Conservation (phyloP, 2,329 filamentous ascomycete genomes). For the Ambrosiella cleistominuta region DNA sequence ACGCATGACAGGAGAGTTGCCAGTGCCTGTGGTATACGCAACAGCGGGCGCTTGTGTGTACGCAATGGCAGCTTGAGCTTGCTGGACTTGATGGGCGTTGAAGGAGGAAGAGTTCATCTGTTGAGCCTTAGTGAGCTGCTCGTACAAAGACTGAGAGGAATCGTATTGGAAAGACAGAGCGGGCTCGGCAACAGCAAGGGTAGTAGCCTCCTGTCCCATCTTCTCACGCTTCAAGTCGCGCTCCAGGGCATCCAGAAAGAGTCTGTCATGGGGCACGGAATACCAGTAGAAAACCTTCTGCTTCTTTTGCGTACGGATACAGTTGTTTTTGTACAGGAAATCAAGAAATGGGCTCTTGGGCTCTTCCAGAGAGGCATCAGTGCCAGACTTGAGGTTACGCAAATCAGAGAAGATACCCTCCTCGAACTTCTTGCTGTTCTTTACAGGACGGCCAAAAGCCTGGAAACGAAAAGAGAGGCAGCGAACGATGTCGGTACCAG, state of each 20-base stretch:
- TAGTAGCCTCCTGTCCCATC: constrained; percentile 97
- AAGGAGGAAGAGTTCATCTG: constrained; percentile 97
- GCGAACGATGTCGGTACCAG: constrained; percentile 94
- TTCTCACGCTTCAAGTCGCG: constrained; percentile 97
- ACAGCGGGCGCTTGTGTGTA: constrained; percentile 1
- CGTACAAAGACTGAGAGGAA: constrained; percentile 95
- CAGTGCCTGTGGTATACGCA: constrained; percentile 50
- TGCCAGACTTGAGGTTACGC: constrained; percentile 94
- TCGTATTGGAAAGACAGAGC: constrained; percentile 98
- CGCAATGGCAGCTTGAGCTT: constrained; percentile 22
- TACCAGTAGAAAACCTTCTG: constrained; percentile 99
- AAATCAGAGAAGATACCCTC: constrained; percentile 98
- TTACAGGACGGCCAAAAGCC: constrained; percentile 92
- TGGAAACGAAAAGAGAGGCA: constrained; percentile 97
- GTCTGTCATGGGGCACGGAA: constrained; percentile 89
- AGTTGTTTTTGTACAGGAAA: constrained; percentile 99
- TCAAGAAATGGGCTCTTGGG: constrained; percentile 97
- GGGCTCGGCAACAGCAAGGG: constrained; percentile 88
- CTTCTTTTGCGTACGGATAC: constrained; percentile 98
- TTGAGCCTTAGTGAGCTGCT: constrained; percentile 97
- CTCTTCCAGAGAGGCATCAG: constrained; percentile 93
- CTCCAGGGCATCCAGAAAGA: constrained; percentile 94
- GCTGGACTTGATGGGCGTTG: constrained; percentile 48
- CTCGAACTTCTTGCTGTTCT: constrained; percentile 99
- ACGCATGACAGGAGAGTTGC: constrained; percentile 75